Base-by-base conservation (phyloP, 768 basidiomycete species). In the Lyophyllum shimeji region DNA sequence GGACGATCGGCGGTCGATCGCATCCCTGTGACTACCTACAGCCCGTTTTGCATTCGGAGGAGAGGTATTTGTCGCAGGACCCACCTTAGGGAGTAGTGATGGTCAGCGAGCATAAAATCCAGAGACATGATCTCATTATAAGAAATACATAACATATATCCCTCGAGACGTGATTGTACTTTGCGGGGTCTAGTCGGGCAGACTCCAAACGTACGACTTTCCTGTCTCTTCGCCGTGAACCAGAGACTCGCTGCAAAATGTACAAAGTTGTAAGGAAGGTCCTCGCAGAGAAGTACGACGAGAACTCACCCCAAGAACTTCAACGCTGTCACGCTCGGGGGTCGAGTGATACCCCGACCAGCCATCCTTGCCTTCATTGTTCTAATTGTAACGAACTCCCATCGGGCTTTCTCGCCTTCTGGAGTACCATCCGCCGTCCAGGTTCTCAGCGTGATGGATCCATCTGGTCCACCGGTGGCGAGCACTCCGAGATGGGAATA, bases 351-450 rank as follows among this genome's bases (percentile, higher is more conserved):
- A 17, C 74, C 67, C 15, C 60, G 51, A 13, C 63, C 65, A 46
- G 61, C 63, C 60, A 75, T 70, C 63, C 82, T 76, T 51, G 80
- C 79, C 67, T 86, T 83, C 77, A 95, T 78, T 55, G 79, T 81
- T 61, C 88, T 76, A 53, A 92, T 72, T 13, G 84, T 83, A 9
- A 82, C 73, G 71, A 96, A 87, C 63, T 86, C 79, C 92, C 92
- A 95, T 48, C 74, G 73, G 1, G 91, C 86, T 63, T 79, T 82
- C 64, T 86, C 79, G 0, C 81, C 86, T 52, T 78, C 74, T 0
- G 82, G 84, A 0, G 90, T 89, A 12, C 83, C 82, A 56, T 93
- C 87, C 0, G 90, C 81, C 15, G 84, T 89, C 89, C 94, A 94
- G 1, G 93, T 90, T 57, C 90, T 77, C n/a, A 97, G 73, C 0